A percentile compares a stretch with the other conserved stretches of the same genome.
phyloP scores from a whole-genome alignment of 2,329 filamentous ascomycete species.

The Epichloe gansuensis region DNA sequence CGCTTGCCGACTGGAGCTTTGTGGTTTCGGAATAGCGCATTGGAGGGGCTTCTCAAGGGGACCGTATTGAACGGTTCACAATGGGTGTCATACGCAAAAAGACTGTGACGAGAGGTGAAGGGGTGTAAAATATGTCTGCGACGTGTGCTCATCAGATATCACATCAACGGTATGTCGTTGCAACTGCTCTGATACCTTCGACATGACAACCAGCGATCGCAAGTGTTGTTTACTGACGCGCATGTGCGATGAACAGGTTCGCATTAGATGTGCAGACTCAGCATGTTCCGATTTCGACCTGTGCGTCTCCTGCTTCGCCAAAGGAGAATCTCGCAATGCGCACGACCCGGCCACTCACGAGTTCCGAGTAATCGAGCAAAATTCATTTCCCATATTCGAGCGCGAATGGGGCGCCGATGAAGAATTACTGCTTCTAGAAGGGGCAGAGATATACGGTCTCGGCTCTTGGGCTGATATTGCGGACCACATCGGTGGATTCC shows the following conservation, averaged over 20 bases:
- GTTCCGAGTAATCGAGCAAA: slow-evolving; percentile 92
- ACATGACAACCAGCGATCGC: neutral
- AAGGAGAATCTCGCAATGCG: slow-evolving; percentile 65
- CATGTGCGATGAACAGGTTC: slow-evolving; percentile 48
- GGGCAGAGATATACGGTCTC: slow-evolving; percentile 88
- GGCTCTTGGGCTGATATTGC: slow-evolving; percentile 97
- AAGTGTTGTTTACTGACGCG: slow-evolving; percentile 7
- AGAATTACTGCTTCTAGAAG: slow-evolving; percentile 84
- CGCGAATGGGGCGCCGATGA: slow-evolving; percentile 95
- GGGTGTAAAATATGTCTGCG: slow-evolving; percentile 94
- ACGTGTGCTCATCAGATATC: slow-evolving; percentile 92
- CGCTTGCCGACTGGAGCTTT: neutral
- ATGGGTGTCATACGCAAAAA: slow-evolving; percentile 98
- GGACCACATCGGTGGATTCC: slow-evolving; percentile 92
- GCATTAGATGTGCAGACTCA: slow-evolving; percentile 78
- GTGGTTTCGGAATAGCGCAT: neutral
- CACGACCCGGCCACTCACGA: slow-evolving; percentile 81
- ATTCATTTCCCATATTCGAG: slow-evolving; percentile 94
- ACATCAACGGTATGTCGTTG: slow-evolving; percentile 70
- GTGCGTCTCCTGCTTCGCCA: slow-evolving; percentile 87
- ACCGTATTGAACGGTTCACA: neutral
- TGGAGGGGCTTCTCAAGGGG: neutral
- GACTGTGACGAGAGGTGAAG: slow-evolving; percentile 73
- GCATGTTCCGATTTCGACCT: slow-evolving; percentile 91
- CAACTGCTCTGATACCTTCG: neutral